Evolutionary conservation across 2,329 filamentous ascomycete genomes (phyloP).

Genomic region (Neonectria faginata): DNA sequence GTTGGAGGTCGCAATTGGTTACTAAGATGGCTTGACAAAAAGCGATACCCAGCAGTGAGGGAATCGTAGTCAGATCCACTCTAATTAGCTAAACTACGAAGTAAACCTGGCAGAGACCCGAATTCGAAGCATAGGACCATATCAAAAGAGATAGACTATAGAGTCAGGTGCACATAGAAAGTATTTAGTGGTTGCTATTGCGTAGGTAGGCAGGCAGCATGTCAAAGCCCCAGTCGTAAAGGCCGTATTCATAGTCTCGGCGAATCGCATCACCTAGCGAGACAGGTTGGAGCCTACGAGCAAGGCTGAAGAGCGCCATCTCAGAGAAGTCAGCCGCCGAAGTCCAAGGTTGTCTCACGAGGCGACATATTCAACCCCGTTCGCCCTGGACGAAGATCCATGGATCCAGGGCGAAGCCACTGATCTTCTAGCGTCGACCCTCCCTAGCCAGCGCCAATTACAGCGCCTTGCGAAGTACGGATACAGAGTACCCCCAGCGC

Average conservation of each 20-base stretch:
- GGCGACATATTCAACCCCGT: no score
- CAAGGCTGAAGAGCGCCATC: slow-evolving; percentile 18
- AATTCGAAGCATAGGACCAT: no score
- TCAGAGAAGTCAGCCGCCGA: not conserved
- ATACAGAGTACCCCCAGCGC: not conserved
- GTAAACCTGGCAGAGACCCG: not conserved
- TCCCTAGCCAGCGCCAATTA: not conserved
- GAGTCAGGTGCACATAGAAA: no score
- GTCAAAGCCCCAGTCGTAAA: not conserved
- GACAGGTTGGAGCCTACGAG: not conserved
- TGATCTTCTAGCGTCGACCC: slow-evolving; percentile 1
- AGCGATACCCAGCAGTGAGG: not conserved
- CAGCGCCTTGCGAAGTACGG: not conserved
- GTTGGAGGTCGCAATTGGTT: not conserved
- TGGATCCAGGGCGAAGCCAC: slow-evolving; percentile 12
- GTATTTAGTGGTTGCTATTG: no score
- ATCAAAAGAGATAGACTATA: no score
- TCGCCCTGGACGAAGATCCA: slow-evolving; percentile 4
- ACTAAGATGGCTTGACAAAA: not conserved
- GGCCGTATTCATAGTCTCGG: not conserved
- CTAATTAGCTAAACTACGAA: not conserved
- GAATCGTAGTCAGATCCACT: not conserved
- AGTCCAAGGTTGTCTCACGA: not conserved
- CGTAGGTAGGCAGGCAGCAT: no score
- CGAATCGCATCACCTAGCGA: slow-evolving; percentile 16